Evolutionary conservation across 2,329 filamentous ascomycete species (phyloP).

Genomic region (Eutypella sp.): DNA sequence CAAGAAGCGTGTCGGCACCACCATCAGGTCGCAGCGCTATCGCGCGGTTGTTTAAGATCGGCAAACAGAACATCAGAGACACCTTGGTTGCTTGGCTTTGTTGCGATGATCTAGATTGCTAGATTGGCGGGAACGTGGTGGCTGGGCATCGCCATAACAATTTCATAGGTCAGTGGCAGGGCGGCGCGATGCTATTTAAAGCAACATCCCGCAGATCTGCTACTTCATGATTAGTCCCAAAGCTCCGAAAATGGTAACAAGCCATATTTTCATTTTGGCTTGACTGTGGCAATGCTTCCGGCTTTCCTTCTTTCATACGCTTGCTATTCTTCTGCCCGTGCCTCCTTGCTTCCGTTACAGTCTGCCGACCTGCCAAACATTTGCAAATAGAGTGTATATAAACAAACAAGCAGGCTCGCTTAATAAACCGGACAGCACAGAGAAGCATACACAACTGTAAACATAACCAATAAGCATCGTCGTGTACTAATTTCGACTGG

Average conservation of each 20-base stretch:
- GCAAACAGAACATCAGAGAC: not conserved
- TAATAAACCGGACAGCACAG: too few relatives aligned
- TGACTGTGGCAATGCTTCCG: not conserved
- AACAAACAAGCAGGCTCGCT: too few relatives aligned
- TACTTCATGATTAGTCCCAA: not conserved
- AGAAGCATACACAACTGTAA: too few relatives aligned
- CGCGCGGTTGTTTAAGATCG: not conserved
- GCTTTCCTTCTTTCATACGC: not conserved
- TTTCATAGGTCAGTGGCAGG: not conserved
- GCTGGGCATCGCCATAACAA: not conserved
- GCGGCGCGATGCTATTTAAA: not conserved
- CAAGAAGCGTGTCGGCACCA: too few relatives aligned
- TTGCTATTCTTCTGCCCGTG: not conserved
- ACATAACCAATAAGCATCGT: too few relatives aligned
- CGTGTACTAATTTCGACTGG: too few relatives aligned
- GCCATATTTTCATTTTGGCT: not conserved
- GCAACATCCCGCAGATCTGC: not conserved
- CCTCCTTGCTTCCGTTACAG: not conserved
- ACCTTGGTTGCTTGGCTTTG: too few relatives aligned
- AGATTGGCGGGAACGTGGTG: not conserved
- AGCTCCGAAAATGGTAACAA: not conserved
- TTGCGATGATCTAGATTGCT: not conserved
- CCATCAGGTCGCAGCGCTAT: not conserved
- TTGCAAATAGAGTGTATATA: too few relatives aligned
- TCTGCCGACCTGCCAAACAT: too few relatives aligned